Evolutionary conservation across 257 asterid genomes (phyloP), one percentile per base, ranked within the genome.

Genomic region (Datura wrightii): DNA sequence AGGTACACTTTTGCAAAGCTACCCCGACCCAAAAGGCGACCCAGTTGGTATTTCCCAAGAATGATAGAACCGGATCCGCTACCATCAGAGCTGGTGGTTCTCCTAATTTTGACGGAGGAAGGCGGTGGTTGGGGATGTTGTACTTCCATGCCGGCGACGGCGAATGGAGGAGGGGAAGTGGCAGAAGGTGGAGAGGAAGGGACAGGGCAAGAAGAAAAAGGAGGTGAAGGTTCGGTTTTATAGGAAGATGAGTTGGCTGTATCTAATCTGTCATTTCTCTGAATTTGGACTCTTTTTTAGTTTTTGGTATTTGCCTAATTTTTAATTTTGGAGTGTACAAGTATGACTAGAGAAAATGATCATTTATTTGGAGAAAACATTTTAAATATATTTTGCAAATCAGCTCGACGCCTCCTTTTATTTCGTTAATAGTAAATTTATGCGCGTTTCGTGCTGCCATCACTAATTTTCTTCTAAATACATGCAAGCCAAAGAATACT

Each of bases 1-100:
- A 86, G 93, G 88, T 94, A 94, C 0, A 96, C 99, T 50, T 96
- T 96, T 0, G 97, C 99, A 83, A 96, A 96, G 91, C 96, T 96
- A 48, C 99, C 99, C 13, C 99, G 97, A 87, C 99, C 99, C 55
- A 96, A 90, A 36, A 93, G 92, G 82, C 88, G 93, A 85, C 91
- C 90, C 0, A 96, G 90, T 71, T 92, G 92, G 87, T 96, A 94
- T 31, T 91, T 93, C 0, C 93, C 94, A 65, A 93, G 98, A 56
- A 96, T 80, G 46, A 91, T 89, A 2, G 97, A 85, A 39, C 99
- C 94, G 41, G 90, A 89, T 3, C 94, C 94, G 46, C 91, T 94
- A 60, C 88, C 85, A 6, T 83, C 85, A 67, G 91, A 66, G 15
- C 93, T 87, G 63, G 90, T 63, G 84, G 94, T 90, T 81, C 96